Conservation (phyloP, 2,329 filamentous ascomycete genomes). For the Microsporum ferrugineum region DNA sequence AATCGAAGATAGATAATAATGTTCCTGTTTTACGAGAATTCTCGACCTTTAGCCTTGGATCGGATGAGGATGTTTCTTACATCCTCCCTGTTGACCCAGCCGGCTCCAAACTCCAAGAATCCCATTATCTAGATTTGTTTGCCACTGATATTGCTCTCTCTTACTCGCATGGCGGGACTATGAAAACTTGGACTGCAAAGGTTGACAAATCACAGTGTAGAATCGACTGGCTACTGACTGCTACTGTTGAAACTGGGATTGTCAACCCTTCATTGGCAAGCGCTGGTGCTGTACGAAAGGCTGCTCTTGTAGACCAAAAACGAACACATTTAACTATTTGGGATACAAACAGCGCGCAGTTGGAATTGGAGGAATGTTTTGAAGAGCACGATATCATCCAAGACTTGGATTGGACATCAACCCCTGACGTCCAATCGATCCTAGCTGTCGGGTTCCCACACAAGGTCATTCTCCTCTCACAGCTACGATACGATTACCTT, state of each 20-base stretch:
- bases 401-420: conserved; percentile 89
- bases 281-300: conserved; percentile 76
- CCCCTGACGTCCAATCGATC: conserved; percentile 77
- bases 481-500: conserved; percentile 85
- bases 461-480: conserved; percentile 66
- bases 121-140: conserved; percentile 75
- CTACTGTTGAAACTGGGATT: conserved; percentile 68
- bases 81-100: conserved; percentile 79
- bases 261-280: conserved; percentile 63
- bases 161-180: conserved; percentile 61
- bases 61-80: conserved; percentile 42
- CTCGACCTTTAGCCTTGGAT: conserved; percentile 56
- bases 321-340: conserved; percentile 75
- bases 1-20: conserved; percentile 25
- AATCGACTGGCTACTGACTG: conserved; percentile 74
- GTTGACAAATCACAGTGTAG: conserved; percentile 49
- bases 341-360: conserved; percentile 69
- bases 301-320: conserved; percentile 64
- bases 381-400: conserved; percentile 62
- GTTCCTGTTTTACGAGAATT: conserved; percentile 49
- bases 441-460: conserved; percentile 88
- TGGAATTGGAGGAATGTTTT: conserved; percentile 71
- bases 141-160: conserved; percentile 77
- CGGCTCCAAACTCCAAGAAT: conserved; percentile 57
- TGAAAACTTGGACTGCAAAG: conserved; percentile 77